phyloP scores from a whole-genome alignment of 306 rosid species.

The Sophora flavescens region DNA sequence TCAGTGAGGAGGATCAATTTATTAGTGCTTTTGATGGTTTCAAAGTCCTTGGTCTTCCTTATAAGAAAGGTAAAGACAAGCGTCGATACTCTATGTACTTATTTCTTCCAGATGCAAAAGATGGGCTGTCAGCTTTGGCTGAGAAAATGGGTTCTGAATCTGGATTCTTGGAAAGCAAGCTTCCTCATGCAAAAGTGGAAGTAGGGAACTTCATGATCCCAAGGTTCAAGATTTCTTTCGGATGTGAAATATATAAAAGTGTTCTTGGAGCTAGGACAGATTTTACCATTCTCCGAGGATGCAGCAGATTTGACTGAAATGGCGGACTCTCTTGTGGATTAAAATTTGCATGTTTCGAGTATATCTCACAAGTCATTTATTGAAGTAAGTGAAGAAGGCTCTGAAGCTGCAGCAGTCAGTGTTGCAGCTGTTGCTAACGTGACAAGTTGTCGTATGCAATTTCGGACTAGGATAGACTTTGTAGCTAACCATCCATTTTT shows the following conservation, averaged over 20 bases:
- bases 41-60: conserved; percentile 78
- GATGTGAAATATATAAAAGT: conserved; percentile 59
- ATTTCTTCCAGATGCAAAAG: conserved; percentile 75
- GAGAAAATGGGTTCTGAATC: conserved; percentile 66
- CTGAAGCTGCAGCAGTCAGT: conserved; percentile 83
- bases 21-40: conserved; percentile 62
- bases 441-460: background rate
- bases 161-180: conserved; percentile 59
- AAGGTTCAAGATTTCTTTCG: conserved; percentile 74
- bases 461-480: conserved; percentile 53
- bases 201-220: conserved; percentile 82
- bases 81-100: conserved; percentile 74
- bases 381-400: conserved; percentile 90
- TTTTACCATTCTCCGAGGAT: conserved; percentile 59
- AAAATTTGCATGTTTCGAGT: conserved; percentile 58
- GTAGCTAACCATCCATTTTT: conserved; percentile 89
- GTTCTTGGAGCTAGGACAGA: conserved; percentile 68
- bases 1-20: conserved; percentile 59
- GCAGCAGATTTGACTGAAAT: conserved; percentile 66
- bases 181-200: conserved; percentile 53
- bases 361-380: conserved; percentile 74
- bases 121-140: conserved; percentile 70
- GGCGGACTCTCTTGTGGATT: conserved; percentile 64
- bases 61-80: conserved; percentile 67
- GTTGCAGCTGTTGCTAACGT: conserved; percentile 19